A percentile compares a stretch with the other conserved stretches of the same genome.
phyloP scores from a whole-genome alignment of 2,329 filamentous ascomycete species.

The Aspergillus sp. region DNA sequence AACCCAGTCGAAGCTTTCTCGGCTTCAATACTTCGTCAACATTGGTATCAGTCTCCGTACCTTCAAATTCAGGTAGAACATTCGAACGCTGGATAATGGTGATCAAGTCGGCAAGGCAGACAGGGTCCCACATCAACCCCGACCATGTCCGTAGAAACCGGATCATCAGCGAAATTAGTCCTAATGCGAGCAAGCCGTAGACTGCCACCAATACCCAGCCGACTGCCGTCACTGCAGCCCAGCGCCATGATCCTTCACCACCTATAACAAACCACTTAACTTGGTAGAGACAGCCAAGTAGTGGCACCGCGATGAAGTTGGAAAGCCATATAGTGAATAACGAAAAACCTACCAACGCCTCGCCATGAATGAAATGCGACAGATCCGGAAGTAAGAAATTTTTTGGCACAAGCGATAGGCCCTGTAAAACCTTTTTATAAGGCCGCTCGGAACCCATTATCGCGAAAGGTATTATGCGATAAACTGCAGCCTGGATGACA shows the following conservation, averaged over 20 bases:
- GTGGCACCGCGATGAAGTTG: constrained; percentile 71
- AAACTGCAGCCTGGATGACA: constrained; percentile 70
- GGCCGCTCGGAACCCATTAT: constrained; percentile 68
- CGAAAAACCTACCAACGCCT: constrained; percentile 65
- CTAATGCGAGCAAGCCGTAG: constrained; percentile 66
- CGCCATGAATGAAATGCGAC: constrained; percentile 66
- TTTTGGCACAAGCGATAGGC: constrained; percentile 59
- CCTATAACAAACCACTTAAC: constrained; percentile 62
- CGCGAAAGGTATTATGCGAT: constrained; percentile 74
- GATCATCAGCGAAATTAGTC: constrained; percentile 58
- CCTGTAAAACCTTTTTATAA: constrained; percentile 61
- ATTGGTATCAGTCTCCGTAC: constrained; percentile 60
- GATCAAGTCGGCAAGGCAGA: constrained; percentile 77
- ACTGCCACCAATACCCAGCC: constrained; percentile 75
- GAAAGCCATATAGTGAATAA: constrained; percentile 73
- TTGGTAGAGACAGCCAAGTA: constrained; percentile 75
- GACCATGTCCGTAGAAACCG: constrained; percentile 67
- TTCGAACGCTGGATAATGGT: constrained; percentile 79
- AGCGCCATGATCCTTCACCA: constrained; percentile 65
- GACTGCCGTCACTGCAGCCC: constrained; percentile 75
- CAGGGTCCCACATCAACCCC: constrained; percentile 80
- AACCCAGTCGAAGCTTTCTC: constrained; percentile 73
- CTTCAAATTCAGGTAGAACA: constrained; percentile 68
- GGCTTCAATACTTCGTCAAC: constrained; percentile 51
- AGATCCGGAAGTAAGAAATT: constrained; percentile 69